Base-by-base conservation (phyloP, 2,329 filamentous ascomycete genomes). In the Sarocladium oryzae region DNA sequence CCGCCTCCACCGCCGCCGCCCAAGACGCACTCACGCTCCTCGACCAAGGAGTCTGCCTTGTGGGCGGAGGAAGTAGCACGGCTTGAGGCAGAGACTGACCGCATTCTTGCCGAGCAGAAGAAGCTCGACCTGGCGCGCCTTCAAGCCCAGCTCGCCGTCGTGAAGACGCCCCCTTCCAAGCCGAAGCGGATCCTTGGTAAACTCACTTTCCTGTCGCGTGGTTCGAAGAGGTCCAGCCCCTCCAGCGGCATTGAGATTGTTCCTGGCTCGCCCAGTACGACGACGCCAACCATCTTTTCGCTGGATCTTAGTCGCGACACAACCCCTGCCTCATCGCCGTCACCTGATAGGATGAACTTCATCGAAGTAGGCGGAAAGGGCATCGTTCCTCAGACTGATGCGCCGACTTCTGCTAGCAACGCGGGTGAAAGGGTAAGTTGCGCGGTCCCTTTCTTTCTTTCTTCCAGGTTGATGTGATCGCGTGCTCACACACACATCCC, bases 371-470 rank as follows among this genome's bases (percentile, higher is more conserved):
- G 73, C 23, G 73, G 71, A 11, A 70, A 63, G 56, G 73, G 73
- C 52, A 69, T 74, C 52, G 69, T 74, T 5, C 71, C 73, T 35
- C 72, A 74, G 49, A 84, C 77, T 38, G 89, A 95, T 71, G 88
- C 88, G 20, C 90, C 90, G 1, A 74, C 85, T 9, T 90, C 89
- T 51, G 88, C 88, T 13, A 85, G 86, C 53, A 95, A 95, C 69
- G 81, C 86, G 55, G 85, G 84, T 41, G 87, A 91, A 62, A 77
- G 89, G 59, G 84, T 87, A 68, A 75, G 82, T 72, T 16, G 7
- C 37, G 24, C 15, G 20, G 16, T 32, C 28, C 28, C 28, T 7
- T n/a, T 6, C 33, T 8, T 40, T 21, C 7, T 33, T 10, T 21
- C 24, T 9, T 8, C 21, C 11, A n/a, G 43, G 26, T 33, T 5